A percentile compares a stretch with the other conserved stretches of the same genome.
These are phyloP conservation scores for Monosporascus sp. DNA, from an alignment of 2,329 filamentous ascomycete genomes.

Conservation along the genomic window DNA sequence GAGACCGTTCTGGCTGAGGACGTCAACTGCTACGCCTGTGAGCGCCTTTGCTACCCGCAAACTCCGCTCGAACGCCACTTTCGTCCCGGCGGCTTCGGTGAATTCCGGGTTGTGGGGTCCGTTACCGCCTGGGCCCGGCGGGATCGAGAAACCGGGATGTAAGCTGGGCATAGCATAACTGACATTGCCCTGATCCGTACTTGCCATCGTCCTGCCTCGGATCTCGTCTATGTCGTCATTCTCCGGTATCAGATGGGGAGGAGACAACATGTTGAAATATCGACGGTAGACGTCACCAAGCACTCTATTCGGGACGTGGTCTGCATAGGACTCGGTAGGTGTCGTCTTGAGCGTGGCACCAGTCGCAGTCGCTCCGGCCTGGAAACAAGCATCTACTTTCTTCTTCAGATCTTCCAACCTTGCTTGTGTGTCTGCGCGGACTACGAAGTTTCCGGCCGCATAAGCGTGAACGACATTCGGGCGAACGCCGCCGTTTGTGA, in stretches of 20 bases:
- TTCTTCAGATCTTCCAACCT: slow-evolving; percentile 33
- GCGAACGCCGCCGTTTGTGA: slow-evolving; percentile 46
- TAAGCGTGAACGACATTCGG: slow-evolving; percentile 53
- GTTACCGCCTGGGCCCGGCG: slow-evolving; percentile 34
- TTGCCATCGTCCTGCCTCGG: slow-evolving; percentile 41
- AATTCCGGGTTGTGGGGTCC: slow-evolving; percentile 51
- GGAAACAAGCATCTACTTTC: slow-evolving; percentile 41
- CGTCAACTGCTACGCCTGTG: slow-evolving; percentile 42
- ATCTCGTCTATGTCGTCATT: slow-evolving; percentile 36
- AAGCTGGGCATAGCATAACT: slow-evolving; percentile 53
- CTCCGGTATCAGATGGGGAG: slow-evolving; percentile 25
- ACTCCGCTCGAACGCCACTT: slow-evolving; percentile 39
- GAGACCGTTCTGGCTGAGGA: slow-evolving; percentile 36
- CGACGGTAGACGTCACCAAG: slow-evolving; percentile 39
- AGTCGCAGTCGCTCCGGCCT: slow-evolving; percentile 41
- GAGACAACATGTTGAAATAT: slow-evolving; percentile 38
- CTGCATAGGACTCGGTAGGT: slow-evolving; percentile 39
- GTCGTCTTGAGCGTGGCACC: slow-evolving; percentile 43
- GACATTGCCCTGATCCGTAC: slow-evolving; percentile 55
- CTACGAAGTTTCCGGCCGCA: slow-evolving; percentile 26
- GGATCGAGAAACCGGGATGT: slow-evolving; percentile 46
- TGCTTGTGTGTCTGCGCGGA: slow-evolving; percentile 26
- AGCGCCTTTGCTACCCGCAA: slow-evolving; percentile 42
- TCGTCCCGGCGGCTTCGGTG: slow-evolving; percentile 43
- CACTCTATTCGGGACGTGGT: slow-evolving; percentile 49